These are phyloP conservation scores for Phytophthora melonis DNA, from an alignment of 352 stramenopile species.

Conservation along the genomic window DNA sequence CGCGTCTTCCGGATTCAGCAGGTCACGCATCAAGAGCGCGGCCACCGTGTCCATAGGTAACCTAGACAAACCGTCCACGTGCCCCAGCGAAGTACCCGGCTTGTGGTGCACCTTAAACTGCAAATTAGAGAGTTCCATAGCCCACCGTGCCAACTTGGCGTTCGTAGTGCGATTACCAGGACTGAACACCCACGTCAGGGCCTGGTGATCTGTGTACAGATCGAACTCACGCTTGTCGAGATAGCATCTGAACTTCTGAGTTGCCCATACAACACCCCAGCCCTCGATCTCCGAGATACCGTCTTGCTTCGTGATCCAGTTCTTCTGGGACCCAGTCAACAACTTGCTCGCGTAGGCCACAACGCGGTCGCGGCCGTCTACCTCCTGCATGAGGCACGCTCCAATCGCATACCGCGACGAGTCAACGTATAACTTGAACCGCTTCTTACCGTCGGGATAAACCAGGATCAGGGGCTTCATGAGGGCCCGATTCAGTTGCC, in stretches of 20 bases:
- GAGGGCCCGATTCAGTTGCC: not conserved
- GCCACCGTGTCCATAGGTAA: not conserved
- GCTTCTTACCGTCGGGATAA: slow-evolving; percentile 1
- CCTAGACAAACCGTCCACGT: slow-evolving; percentile 10
- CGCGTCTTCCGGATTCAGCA: not conserved
- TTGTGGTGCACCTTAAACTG: slow-evolving; percentile 13
- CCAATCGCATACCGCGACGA: slow-evolving; percentile 1
- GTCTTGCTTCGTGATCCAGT: not conserved
- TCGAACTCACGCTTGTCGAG: too few relatives aligned
- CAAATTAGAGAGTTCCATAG: slow-evolving; percentile 9
- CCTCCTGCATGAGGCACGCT: not conserved
- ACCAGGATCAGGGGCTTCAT: slow-evolving; percentile 8
- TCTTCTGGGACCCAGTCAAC: not conserved
- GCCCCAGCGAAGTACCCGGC: not conserved
- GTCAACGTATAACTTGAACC: slow-evolving; percentile 10
- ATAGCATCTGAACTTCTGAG: slow-evolving; percentile 8
- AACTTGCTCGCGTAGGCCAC: not conserved
- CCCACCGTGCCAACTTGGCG: slow-evolving; percentile 11
- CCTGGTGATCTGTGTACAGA: too few relatives aligned
- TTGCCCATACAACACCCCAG: not conserved
- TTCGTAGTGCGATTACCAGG: not conserved
- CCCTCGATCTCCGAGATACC: slow-evolving; percentile 3
- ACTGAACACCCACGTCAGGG: too few relatives aligned
- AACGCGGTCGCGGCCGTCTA: too few relatives aligned
- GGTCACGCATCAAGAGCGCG: not conserved